A percentile compares a stretch with the other conserved stretches of the same genome.
These are phyloP conservation scores for Gnetum montanum DNA, from an alignment of 75 land plant genomes.

Conservation along the genomic window DNA sequence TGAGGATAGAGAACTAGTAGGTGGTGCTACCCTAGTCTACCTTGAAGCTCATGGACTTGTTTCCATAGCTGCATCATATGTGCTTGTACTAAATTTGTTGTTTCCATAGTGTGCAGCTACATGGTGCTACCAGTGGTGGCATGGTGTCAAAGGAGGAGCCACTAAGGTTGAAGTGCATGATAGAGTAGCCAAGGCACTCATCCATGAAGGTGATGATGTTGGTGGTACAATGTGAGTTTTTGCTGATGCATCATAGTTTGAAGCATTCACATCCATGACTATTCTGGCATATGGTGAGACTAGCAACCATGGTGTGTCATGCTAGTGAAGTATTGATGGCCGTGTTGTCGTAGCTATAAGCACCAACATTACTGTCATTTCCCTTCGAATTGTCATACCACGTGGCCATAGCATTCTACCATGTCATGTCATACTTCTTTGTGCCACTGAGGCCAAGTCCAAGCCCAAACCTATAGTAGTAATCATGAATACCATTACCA, in stretches of 20 bases:
- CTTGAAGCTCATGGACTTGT: slow-evolving; percentile 60
- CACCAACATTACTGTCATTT: slow-evolving; percentile 64
- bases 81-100: slow-evolving; percentile 22
- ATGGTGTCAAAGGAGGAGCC: slow-evolving; percentile 53
- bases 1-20: slow-evolving; percentile 63
- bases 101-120: slow-evolving; percentile 33
- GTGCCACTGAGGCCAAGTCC: no score
- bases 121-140: slow-evolving; percentile 21
- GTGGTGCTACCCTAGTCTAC: slow-evolving; percentile 64
- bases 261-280: slow-evolving; percentile 79
- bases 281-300: slow-evolving; percentile 40
- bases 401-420: slow-evolving; percentile 54
- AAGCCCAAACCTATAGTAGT: no score
- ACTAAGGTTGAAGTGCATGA: slow-evolving; percentile 49
- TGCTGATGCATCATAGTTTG: slow-evolving; percentile 53
- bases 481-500: no score
- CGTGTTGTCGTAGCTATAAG: slow-evolving; percentile 54
- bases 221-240: slow-evolving; percentile 18
- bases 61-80: slow-evolving; percentile 36
- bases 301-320: slow-evolving; percentile 42
- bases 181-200: slow-evolving; percentile 32
- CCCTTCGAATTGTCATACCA: slow-evolving; percentile 73
- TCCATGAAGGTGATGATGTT: slow-evolving; percentile 34
- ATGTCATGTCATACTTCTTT: no score
- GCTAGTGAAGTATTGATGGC: slow-evolving; percentile 44